Evolutionary conservation across 2,329 filamentous ascomycete species (phyloP), one percentile per base, ranked within the genome.

Genomic region (Aureobasidium sp.): DNA sequence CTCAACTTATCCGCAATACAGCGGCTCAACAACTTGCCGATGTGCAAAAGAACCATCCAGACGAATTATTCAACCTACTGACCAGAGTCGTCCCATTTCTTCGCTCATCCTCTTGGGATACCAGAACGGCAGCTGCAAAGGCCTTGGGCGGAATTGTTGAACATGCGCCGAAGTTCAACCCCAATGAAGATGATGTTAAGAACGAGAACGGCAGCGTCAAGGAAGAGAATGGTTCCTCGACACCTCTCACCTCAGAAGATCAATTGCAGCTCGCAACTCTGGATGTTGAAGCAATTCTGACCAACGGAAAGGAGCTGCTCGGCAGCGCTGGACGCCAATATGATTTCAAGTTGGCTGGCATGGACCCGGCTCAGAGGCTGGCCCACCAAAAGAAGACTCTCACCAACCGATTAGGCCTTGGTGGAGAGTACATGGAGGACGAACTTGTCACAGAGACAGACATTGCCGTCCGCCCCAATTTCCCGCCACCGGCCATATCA

Each of bases 11-110:
- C 73, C 88, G 95, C 68, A 96, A 97, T 72, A 99, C 94, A 66
- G 95, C 94, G 65, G 94, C 96, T 65, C 91, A 95, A 72, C 94
- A 99, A 77, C 83, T 99, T 66, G 94, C 92, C 65, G 94, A 99
- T 77, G 94, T 96, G 75, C 95, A 99, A 77, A 97, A 97, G 74
- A 90, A 94, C 74, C 94, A 97, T 70, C 94, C 94, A 0, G 93
- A 99, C 77, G 95, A 99, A 75, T 81, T 99, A 1, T 97, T 97
- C 77, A 97, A 97, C 72, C 83, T 99, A 7, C 82, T 99, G 13
- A 93, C 91, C 34, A 84, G 93, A 64, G 92, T 99, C 36, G 87
- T 99, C n/a, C 93, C 94, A 0, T 99, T 97, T 75, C 82, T 99
- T 34, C 86, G 90, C 63, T 93, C 94, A 68, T 96, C 93, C 74